phyloP scores from a whole-genome alignment of 805 yeast genomes.

The Danielia reshetovae region DNA sequence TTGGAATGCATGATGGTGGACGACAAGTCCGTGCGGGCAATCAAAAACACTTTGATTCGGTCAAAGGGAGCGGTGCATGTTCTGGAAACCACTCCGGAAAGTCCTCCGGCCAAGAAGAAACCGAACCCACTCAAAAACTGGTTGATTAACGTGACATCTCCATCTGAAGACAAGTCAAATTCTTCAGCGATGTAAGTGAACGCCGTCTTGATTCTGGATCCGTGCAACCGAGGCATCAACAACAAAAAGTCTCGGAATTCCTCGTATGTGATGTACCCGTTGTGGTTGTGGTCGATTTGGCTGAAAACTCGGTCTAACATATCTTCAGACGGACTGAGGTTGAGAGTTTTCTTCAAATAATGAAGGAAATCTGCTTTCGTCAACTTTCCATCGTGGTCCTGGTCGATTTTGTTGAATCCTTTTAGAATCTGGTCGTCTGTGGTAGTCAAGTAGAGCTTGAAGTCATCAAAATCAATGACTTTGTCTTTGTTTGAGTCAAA shows the following conservation, averaged over 20 bases:
- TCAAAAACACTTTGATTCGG: constrained; percentile 86
- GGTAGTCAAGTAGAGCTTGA: constrained; percentile 55
- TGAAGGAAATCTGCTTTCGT: constrained; percentile 60
- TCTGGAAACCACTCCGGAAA: constrained; percentile 93
- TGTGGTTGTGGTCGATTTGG: constrained; percentile 50
- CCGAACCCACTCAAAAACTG: constrained; percentile 83
- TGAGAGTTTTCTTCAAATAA: constrained; percentile 55
- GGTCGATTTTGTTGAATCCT: constrained; percentile 68
- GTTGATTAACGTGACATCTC: constrained; percentile 81
- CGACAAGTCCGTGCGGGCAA: constrained; percentile 81
- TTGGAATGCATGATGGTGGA: constrained; percentile 64
- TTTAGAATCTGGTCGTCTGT: constrained; percentile 69
- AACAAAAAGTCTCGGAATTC: constrained; percentile 82
- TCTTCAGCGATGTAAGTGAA: constrained; percentile 77
- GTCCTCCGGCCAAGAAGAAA: constrained; percentile 89
- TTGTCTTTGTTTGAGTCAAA: constrained; percentile 58
- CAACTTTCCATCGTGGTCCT: constrained; percentile 69
- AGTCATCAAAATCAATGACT: constrained; percentile 60
- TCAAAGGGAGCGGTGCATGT: constrained; percentile 98
- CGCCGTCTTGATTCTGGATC: constrained; percentile 77
- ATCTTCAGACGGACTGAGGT: constrained; percentile 47
- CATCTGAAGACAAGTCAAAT: constrained; percentile 78
- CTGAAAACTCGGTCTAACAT: constrained; percentile 55
- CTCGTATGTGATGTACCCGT: constrained; percentile 72
- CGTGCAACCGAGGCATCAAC: constrained; percentile 76